phyloP scores from a whole-genome alignment of 805 yeast genomes.

The Candida sanyiensis region DNA sequence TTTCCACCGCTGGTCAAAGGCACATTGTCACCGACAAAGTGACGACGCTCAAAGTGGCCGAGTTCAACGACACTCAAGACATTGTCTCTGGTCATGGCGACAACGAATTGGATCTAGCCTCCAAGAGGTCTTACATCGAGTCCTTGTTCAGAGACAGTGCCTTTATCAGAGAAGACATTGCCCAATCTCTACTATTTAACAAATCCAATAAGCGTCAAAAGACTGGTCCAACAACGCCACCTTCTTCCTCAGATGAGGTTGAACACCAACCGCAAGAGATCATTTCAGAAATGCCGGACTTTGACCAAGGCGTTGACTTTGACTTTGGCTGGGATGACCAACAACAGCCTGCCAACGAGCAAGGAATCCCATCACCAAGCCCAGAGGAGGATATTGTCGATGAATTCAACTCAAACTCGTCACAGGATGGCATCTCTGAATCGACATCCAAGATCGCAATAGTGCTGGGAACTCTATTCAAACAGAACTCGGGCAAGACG shows the following conservation, averaged over 20 bases:
- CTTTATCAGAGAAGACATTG: constrained; percentile 15
- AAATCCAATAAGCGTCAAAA: constrained; percentile 20
- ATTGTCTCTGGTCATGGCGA: constrained; percentile 5
- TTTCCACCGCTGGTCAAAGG: constrained; percentile 16
- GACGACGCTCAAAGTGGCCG: constrained; percentile 23
- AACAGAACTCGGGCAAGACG: constrained; percentile 19
- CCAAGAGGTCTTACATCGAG: constrained; percentile 20
- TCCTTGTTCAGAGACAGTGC: constrained; percentile 12
- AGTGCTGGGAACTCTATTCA: too few relatives aligned
- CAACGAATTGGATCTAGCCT: constrained; percentile 9
- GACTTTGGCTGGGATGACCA: constrained; percentile 36
- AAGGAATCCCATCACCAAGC: constrained; percentile 12
- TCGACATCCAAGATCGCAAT: constrained; percentile 51
- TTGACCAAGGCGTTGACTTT: too few relatives aligned
- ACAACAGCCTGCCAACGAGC: constrained; percentile 10
- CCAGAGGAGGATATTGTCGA: constrained; percentile 20
- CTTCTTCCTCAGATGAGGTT: constrained; percentile 10
- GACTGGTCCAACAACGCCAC: constrained; percentile 11
- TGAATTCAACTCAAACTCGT: constrained; percentile 10
- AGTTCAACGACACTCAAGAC: constrained; percentile 15
- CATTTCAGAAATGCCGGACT: too few relatives aligned
- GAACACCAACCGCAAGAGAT: constrained; percentile 15
- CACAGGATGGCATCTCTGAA: constrained; percentile 34
- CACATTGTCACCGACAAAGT: constrained; percentile 20
- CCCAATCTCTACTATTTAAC: constrained; percentile 11